Conservation (phyloP, 2,329 filamentous ascomycete genomes). For the Fusarium austroafricanum region DNA sequence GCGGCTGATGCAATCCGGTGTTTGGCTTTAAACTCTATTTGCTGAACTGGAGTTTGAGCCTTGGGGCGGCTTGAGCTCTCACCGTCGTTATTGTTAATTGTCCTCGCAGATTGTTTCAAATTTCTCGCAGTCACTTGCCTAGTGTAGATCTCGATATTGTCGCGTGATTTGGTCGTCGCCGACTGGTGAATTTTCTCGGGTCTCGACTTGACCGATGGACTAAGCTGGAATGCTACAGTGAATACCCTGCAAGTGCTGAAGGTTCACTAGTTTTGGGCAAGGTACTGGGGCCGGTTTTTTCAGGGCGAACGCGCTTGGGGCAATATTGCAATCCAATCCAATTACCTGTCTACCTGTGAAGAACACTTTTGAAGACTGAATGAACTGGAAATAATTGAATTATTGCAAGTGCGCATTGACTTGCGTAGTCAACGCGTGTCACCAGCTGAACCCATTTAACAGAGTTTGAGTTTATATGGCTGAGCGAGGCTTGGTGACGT, state of each 20-base stretch:
- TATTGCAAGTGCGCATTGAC: background rate
- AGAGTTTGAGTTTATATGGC: background rate
- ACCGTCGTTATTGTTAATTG: background rate
- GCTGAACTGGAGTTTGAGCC: background rate
- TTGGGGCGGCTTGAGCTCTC: background rate
- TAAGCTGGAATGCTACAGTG: background rate
- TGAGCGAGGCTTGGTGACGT: background rate
- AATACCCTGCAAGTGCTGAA: background rate
- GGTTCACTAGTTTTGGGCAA: background rate
- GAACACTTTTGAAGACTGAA: too few species aligned
- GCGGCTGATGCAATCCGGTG: background rate
- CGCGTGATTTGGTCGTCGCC: background rate
- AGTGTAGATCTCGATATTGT: background rate
- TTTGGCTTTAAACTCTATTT: constrained; percentile 19
- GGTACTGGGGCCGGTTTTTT: background rate
- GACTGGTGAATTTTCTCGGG: background rate
- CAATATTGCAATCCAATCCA: background rate
- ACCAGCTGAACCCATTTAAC: background rate
- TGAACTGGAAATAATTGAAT: background rate
- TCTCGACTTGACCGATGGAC: background rate
- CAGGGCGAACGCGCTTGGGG: constrained; percentile 3
- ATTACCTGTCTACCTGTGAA: background rate
- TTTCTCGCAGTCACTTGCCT: background rate
- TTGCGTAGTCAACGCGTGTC: background rate
- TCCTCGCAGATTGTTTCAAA: constrained; percentile 6